Percentiles rank a stretch among this genome's conserved stretches.
Evolutionary conservation across 2,329 filamentous ascomycete genomes (phyloP).

Genomic region (Colletotrichum echinochloae): DNA sequence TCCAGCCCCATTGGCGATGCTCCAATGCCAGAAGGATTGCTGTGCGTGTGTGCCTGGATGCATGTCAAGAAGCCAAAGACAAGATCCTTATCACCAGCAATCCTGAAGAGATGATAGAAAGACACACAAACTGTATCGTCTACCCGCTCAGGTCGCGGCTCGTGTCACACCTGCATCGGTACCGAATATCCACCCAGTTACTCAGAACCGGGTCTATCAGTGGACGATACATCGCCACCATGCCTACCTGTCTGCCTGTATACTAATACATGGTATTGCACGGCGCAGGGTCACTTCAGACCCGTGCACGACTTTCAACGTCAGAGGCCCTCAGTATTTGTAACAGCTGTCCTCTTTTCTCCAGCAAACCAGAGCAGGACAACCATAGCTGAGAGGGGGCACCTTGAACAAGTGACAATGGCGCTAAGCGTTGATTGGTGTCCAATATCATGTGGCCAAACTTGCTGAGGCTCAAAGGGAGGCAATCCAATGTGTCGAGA

Average conservation of each 20-base stretch:
- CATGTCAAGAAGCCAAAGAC: slow-evolving; percentile 4
- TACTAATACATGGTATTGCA: neutral
- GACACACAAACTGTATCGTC: slow-evolving; percentile 19
- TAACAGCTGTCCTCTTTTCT: slow-evolving; percentile 3
- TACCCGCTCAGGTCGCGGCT: slow-evolving; percentile 16
- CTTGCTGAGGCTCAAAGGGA: slow-evolving; percentile 7
- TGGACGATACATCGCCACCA: neutral
- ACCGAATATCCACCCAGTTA: slow-evolving; percentile 6
- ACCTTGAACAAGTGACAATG: neutral
- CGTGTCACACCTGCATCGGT: slow-evolving; percentile 1
- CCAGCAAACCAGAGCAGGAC: neutral
- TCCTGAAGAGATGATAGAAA: slow-evolving; percentile 5
- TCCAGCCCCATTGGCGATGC: slow-evolving; percentile 16
- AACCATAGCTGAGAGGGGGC: neutral
- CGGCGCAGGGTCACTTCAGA: neutral
- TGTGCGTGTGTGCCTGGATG: neutral
- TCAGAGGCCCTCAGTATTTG: slow-evolving; percentile 1
- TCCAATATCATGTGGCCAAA: neutral
- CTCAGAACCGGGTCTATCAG: neutral
- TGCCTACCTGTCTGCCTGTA: no score
- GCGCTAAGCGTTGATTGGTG: slow-evolving; percentile 14
- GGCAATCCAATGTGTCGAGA: slow-evolving; percentile 11
- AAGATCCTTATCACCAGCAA: neutral
- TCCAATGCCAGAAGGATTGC: neutral
- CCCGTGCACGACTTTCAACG: slow-evolving; percentile 1